A percentile compares a stretch with the other conserved stretches of the same genome.
Conservation (phyloP, 148 eudicot genomes). For the Talinum fruticosum region DNA sequence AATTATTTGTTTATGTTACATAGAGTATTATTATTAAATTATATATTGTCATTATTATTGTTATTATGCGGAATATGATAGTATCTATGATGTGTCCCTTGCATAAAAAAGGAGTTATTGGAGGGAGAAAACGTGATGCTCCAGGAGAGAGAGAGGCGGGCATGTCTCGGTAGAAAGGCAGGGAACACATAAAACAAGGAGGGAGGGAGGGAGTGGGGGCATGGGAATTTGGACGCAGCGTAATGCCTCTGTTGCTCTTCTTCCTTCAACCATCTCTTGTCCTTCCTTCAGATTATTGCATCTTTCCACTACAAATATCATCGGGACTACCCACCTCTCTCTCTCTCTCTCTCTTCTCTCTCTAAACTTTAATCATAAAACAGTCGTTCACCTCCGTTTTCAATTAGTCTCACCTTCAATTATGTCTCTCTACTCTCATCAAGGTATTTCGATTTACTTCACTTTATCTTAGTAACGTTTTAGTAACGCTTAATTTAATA, state of each 20-base stretch:
- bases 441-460: too few species aligned
- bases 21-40: too few species aligned
- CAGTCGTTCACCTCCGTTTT: too few species aligned
- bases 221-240: slow-evolving; percentile 7
- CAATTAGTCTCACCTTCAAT: too few species aligned
- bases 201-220: not conserved
- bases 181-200: not conserved
- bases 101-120: too few species aligned
- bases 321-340: not conserved
- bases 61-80: not conserved
- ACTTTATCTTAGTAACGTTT: too few species aligned
- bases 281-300: not conserved
- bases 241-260: not conserved
- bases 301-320: not conserved
- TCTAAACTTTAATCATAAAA: too few species aligned
- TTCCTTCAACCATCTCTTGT: not conserved
- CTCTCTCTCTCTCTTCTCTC: too few species aligned
- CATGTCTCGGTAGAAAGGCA: not conserved
- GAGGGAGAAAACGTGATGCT: not conserved
- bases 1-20: too few species aligned
- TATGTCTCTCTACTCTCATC: too few species aligned
- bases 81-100: too few species aligned
- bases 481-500: too few species aligned
- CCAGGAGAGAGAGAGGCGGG: not conserved
- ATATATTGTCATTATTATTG: not conserved